Percentiles rank a stretch among this genome's conserved stretches.
phyloP scores from a whole-genome alignment of 768 basidiomycete species.

The Lactarius evosmus region DNA sequence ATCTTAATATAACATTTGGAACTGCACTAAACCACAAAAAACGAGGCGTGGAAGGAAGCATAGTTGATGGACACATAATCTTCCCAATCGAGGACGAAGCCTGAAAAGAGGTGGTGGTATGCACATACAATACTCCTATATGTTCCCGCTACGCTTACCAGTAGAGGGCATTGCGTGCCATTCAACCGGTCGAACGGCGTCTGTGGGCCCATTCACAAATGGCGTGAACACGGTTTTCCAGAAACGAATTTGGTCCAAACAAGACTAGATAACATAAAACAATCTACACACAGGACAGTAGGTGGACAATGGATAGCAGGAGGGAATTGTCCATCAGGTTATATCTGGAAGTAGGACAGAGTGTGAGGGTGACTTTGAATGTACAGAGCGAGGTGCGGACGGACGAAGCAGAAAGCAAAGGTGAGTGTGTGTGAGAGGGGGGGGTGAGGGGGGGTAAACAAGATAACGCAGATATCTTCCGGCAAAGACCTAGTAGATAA shows the following conservation, averaged over 20 bases:
- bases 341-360: neutral
- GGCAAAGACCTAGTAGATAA: neutral
- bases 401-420: neutral
- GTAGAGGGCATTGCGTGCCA: too few species aligned
- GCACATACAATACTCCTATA: too few species aligned
- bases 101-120: too few species aligned
- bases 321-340: neutral
- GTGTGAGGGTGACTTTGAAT: neutral
- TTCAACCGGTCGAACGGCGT: too few species aligned
- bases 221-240: too few species aligned
- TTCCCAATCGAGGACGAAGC: too few species aligned
- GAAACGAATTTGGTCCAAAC: too few species aligned
- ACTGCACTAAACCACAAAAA: too few species aligned
- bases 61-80: neutral
- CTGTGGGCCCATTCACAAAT: too few species aligned
- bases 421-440: too few species aligned
- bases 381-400: neutral
- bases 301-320: neutral
- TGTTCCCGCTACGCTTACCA: too few species aligned
- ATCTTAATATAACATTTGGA: neutral
- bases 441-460: neutral
- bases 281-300: neutral
- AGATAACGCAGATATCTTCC: neutral
- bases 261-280: too few species aligned
- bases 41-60: neutral